Base-by-base conservation (phyloP, 805 yeast genomes). In the Metschnikowia drakensbergensis region DNA sequence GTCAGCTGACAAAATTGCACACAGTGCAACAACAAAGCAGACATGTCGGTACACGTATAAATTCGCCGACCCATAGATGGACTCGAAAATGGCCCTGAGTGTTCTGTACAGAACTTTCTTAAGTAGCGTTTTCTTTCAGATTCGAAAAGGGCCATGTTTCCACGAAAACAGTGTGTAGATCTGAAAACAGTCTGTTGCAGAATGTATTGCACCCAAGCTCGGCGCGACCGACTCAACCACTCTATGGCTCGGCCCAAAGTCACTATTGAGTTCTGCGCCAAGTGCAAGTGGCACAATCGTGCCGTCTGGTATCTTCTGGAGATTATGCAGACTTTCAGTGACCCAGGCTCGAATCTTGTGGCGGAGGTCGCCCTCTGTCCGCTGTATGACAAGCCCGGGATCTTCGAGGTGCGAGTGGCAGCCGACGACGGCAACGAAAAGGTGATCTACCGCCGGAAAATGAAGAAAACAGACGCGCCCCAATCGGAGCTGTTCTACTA, bases 291-390 rank as follows among this genome's bases (percentile, higher is more conserved):
- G 97, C 86, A 86, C 58, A 76, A 88, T 41, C 70, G 97, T 9
- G 95, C 96, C 1, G 77, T 88, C 0, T 90, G 96, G 96, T 88
- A 88, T 57, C 70, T 82, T 30, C 96, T 87, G 62, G 97, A 89
- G 64, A 69, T 90, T 1, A 67, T 89, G n/a, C 88, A 86, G 59
- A 90, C 97, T 0, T 90, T 88, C 64, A 83, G 82, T 77, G 62
- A 65, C 11, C 61, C 62, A 11, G 54, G 52, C 8, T 58, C 46
- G 22, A 52, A 48, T 38, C 50, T 59, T 74, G 35, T 95, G 82
- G 55, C 62, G 6, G 66, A 62, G 26, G 53, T 63, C 9, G 51
- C 65, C 13, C 53, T 63, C 29, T 57, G 59, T 17, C 67, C 67
- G 10, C 49, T 57, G 22, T 50, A 49, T 30, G 63, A 60, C 42